Conservation (phyloP, 495 filamentous ascomycete species). For the Pseudomonodictys pantanalensis region DNA sequence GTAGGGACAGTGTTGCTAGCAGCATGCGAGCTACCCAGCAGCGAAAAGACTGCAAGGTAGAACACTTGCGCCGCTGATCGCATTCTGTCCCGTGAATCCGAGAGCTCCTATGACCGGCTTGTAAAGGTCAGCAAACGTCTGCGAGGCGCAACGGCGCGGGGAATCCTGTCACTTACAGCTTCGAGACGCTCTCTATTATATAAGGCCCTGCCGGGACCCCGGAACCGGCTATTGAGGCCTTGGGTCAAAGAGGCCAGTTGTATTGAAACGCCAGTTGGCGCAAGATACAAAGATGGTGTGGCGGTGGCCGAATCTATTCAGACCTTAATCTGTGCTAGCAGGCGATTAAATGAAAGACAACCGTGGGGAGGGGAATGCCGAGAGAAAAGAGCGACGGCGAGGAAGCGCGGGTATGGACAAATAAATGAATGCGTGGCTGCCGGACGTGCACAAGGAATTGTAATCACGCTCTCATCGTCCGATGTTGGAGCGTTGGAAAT, state of each 20-base stretch:
- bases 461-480: constrained; percentile 23
- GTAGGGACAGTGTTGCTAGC: constrained; percentile 38
- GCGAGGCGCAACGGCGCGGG: constrained; percentile 16
- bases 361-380: not conserved
- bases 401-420: not conserved
- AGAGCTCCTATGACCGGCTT: constrained; percentile 1
- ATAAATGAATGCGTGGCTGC: constrained; percentile 1
- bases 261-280: constrained; percentile 18
- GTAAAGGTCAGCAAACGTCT: constrained; percentile 29
- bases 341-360: constrained; percentile 22
- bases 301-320: constrained; percentile 2
- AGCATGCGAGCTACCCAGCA: constrained; percentile 52
- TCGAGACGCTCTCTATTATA: constrained; percentile 1
- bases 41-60: constrained; percentile 72
- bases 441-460: constrained; percentile 3
- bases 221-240: constrained; percentile 9
- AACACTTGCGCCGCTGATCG: constrained; percentile 65
- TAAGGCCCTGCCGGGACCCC: not conserved
- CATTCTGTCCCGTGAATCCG: constrained; percentile 50
- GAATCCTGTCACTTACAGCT: constrained; percentile 25
- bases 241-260: constrained; percentile 29
- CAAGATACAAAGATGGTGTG: not conserved
- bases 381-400: constrained; percentile 8
- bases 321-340: constrained; percentile 9
- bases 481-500: constrained; percentile 7